Conservation (phyloP, 2,329 filamentous ascomycete genomes). For the Calonectria naviculata region DNA sequence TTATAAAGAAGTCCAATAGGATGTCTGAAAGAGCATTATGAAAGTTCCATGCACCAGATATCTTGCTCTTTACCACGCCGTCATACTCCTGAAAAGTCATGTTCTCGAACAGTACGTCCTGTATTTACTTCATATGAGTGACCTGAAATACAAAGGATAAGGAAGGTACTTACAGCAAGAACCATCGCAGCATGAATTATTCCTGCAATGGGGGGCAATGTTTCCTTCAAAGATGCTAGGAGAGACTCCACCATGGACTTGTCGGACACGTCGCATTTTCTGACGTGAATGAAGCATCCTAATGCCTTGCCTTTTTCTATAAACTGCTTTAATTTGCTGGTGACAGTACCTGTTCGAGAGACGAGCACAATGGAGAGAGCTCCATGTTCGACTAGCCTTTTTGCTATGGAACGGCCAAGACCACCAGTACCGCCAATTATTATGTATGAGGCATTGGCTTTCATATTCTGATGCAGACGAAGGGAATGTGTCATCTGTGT, state of each 20-base stretch:
- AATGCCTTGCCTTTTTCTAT: conserved; percentile 49
- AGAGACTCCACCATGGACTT: conserved; percentile 40
- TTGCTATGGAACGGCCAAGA: conserved; percentile 59
- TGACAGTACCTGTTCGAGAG: conserved; percentile 57
- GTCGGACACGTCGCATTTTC: conserved; percentile 61
- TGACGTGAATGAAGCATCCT: conserved; percentile 57
- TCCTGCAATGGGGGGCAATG: conserved; percentile 52
- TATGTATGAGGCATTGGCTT: conserved; percentile 58
- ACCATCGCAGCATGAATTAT: conserved; percentile 60
- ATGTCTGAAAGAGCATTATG: conserved; percentile 48
- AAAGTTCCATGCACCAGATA: conserved; percentile 64
- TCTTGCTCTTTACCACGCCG: conserved; percentile 61
- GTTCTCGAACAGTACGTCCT: conserved; percentile 63
- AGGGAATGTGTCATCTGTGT: conserved; percentile 31
- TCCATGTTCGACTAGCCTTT: conserved; percentile 60
- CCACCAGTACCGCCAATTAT: conserved; percentile 64
- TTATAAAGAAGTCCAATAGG: conserved; percentile 62
- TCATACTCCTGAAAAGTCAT: conserved; percentile 63
- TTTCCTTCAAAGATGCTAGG: conserved; percentile 30
- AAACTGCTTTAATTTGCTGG: conserved; percentile 52
- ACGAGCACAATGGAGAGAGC: conserved; percentile 60
- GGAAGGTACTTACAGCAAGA: conserved; percentile 38
- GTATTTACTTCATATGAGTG: not conserved
- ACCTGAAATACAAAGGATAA: not conserved
- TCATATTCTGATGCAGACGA: conserved; percentile 43